A percentile compares a stretch with the other conserved stretches of the same genome.
Evolutionary conservation across 495 filamentous ascomycete genomes (phyloP).

Genomic region (Aspergillus sclerotiicarbonarius): DNA sequence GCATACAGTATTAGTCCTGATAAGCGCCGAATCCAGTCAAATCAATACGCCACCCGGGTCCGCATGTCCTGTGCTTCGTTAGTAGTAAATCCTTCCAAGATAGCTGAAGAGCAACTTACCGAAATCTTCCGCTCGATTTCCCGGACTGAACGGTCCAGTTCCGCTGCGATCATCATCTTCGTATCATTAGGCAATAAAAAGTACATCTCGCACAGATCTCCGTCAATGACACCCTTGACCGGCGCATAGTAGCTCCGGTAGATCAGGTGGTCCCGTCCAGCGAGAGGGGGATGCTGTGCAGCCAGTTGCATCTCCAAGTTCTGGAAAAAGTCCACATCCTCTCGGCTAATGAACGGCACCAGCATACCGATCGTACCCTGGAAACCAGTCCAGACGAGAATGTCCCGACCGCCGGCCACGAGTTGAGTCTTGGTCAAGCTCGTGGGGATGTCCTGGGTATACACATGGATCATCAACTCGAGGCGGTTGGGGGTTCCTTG

Average conservation of each 20-base stretch:
- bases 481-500: conserved; percentile 84
- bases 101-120: conserved; percentile 48
- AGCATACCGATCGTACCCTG: conserved; percentile 92
- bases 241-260: conserved; percentile 97
- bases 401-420: conserved; percentile 86
- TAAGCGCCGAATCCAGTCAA: conserved; percentile 26
- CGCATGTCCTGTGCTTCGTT: conserved; percentile 68
- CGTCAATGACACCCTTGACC: conserved; percentile 94
- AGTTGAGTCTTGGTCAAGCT: conserved; percentile 85
- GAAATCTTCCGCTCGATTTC: conserved; percentile 96
- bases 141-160: conserved; percentile 83
- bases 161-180: conserved; percentile 91
- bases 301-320: conserved; percentile 84
- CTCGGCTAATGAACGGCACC: conserved; percentile 82
- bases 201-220: conserved; percentile 95
- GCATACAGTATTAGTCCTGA: conserved; percentile 19
- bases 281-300: conserved; percentile 77
- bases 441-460: conserved; percentile 86
- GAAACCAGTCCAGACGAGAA: conserved; percentile 89
- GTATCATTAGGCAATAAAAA: conserved; percentile 75
- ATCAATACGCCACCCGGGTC: conserved; percentile 79
- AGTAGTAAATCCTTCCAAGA: conserved; percentile 7
- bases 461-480: conserved; percentile 82
- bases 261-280: conserved; percentile 90
- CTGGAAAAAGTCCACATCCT: conserved; percentile 97